A percentile compares a stretch with the other conserved stretches of the same genome.
These are phyloP conservation scores for Aspergillus brasiliensis DNA, from an alignment of 2,329 filamentous ascomycete species.

Conservation along the genomic window DNA sequence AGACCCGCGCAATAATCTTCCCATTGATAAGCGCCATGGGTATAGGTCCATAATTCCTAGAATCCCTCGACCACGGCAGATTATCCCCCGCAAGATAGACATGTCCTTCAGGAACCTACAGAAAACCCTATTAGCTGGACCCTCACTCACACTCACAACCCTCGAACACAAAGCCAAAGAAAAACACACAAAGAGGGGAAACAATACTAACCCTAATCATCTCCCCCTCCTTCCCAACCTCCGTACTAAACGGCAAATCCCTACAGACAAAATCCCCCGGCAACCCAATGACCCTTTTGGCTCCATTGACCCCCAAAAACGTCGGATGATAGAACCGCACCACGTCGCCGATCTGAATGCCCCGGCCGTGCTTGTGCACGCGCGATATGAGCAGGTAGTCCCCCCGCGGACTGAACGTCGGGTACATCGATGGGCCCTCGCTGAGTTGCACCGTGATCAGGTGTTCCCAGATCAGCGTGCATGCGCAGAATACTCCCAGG, in stretches of 20 bases:
- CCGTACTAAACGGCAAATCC: conserved; percentile 41
- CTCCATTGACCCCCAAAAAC: conserved; percentile 60
- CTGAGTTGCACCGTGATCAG: conserved; percentile 62
- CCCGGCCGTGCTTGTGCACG: conserved; percentile 68
- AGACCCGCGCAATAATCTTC: conserved; percentile 67
- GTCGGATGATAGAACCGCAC: conserved; percentile 77
- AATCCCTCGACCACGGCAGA: conserved; percentile 79
- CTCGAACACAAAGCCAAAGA: background rate
- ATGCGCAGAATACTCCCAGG: conserved; percentile 39
- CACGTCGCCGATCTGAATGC: conserved; percentile 76
- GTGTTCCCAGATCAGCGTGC: conserved; percentile 55
- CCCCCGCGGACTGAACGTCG: conserved; percentile 70
- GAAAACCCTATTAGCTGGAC: conserved; percentile 11
- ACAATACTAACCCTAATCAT: conserved; percentile 58
- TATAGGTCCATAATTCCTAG: conserved; percentile 80
- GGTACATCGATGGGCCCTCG: conserved; percentile 83
- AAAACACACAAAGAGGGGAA: background rate
- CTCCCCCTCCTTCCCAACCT: conserved; percentile 34
- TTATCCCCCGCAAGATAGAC: conserved; percentile 93
- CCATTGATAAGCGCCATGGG: conserved; percentile 82
- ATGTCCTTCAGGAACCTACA: conserved; percentile 83
- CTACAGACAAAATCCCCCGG: conserved; percentile 60
- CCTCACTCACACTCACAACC: background rate
- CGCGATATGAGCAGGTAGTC: conserved; percentile 71
- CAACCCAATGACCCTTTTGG: conserved; percentile 80